These are phyloP conservation scores for Cutaneotrichosporon cutaneum DNA, from an alignment of 1,284 basidiomycete species.

Conservation along the genomic window DNA sequence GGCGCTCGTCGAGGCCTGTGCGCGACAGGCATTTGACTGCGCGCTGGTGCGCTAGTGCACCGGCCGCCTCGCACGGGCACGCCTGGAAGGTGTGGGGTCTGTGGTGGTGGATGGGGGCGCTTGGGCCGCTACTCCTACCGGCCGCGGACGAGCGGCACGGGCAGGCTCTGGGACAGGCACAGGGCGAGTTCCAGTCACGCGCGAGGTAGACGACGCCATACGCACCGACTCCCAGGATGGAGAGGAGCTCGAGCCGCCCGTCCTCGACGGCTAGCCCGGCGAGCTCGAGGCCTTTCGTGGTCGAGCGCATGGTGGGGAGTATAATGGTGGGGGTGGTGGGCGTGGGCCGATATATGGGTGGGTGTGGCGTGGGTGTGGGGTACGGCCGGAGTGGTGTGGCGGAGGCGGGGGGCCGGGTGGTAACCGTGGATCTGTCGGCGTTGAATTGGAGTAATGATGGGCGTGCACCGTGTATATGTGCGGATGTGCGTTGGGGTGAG, in stretches of 20 bases:
- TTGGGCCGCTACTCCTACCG: not conserved
- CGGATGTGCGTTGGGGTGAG: no score
- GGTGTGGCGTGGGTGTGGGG: not conserved
- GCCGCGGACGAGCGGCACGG: not conserved
- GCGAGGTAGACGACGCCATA: conserved; percentile 96
- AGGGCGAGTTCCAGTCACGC: conserved; percentile 57
- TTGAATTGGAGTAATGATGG: no score
- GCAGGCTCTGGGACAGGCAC: not conserved
- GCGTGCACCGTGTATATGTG: no score
- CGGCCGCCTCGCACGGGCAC: not conserved
- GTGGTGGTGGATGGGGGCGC: conserved; percentile 1
- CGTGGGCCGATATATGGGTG: not conserved
- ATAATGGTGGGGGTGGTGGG: not conserved
- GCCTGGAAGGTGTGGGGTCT: not conserved
- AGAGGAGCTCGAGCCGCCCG: conserved; percentile 70
- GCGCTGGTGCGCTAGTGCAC: conserved; percentile 60
- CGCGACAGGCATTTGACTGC: conserved; percentile 85
- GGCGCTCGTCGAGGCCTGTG: conserved; percentile 65
- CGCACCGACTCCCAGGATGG: conserved; percentile 79
- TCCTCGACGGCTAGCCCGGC: conserved; percentile 64
- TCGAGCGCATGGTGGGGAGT: not conserved
- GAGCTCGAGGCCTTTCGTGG: conserved; percentile 52
- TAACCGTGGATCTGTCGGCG: no score
- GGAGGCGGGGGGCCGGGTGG: no score
- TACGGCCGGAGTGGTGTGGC: not conserved